Evolutionary conservation across 2,329 filamentous ascomycete genomes (phyloP).

Genomic region (Colletotrichum sp.): DNA sequence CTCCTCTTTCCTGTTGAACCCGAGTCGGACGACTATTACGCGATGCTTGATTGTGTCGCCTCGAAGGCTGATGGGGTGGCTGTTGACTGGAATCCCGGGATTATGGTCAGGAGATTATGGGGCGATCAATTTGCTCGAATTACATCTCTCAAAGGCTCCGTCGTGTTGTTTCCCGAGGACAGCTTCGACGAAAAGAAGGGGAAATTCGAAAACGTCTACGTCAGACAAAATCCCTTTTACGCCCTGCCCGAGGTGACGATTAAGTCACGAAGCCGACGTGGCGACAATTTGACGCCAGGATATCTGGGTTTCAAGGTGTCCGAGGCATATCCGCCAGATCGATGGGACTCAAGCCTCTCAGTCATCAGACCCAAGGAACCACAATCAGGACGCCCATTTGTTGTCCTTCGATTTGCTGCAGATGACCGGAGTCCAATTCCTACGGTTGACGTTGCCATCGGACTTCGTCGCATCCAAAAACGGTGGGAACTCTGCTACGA

Average conservation of each 20-base stretch:
- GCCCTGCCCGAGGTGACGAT: not conserved
- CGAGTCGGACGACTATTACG: not conserved
- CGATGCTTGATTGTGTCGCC: not conserved
- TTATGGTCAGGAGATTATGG: not conserved
- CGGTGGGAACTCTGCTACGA: not conserved
- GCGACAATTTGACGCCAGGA: not conserved
- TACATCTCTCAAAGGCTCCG: not conserved
- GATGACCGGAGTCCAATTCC: not conserved
- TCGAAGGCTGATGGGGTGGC: not conserved
- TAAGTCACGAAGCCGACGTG: not conserved
- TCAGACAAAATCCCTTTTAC: not conserved
- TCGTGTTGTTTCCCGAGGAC: not conserved
- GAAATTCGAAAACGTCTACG: not conserved
- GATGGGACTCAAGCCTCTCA: not conserved
- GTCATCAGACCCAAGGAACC: not conserved
- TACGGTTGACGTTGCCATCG: not conserved
- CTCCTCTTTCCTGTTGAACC: not conserved
- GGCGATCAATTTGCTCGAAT: constrained; percentile 1
- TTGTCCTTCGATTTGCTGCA: not conserved
- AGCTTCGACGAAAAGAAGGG: not conserved
- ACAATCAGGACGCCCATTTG: not conserved
- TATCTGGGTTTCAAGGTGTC: not conserved
- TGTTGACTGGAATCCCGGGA: not conserved
- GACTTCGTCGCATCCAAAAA: not conserved
- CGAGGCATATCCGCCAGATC: not conserved